Conservation (phyloP, 1,284 basidiomycete genomes). For the Naganishia albida region DNA sequence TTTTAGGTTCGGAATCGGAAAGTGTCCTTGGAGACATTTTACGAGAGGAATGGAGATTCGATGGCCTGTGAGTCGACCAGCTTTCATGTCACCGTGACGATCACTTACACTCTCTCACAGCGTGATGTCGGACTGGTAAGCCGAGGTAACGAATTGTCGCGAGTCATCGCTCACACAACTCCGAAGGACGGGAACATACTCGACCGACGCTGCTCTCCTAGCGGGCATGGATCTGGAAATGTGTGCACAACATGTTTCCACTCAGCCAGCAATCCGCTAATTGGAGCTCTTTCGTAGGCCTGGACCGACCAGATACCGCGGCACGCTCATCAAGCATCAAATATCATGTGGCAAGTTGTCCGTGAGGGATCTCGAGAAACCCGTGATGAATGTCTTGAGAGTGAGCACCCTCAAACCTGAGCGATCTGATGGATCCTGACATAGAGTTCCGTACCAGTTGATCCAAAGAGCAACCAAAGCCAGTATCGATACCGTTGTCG, state of each 20-base stretch:
- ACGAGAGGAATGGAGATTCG: constrained; percentile 67
- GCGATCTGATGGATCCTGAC: background rate
- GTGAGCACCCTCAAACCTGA: background rate
- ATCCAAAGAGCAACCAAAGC: constrained; percentile 65
- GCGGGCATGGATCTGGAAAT: constrained; percentile 73
- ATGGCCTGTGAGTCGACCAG: constrained; percentile 50
- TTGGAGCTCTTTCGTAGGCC: background rate
- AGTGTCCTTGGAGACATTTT: constrained; percentile 62
- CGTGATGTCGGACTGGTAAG: constrained; percentile 68
- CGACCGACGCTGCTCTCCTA: constrained; percentile 65
- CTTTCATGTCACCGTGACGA: too few relatives aligned
- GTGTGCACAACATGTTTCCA: constrained; percentile 39
- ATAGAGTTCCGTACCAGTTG: constrained; percentile 45
- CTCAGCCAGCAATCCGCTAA: too few relatives aligned
- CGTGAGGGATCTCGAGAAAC: constrained; percentile 64
- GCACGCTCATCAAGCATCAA: constrained; percentile 61
- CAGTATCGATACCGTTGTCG: constrained; percentile 71
- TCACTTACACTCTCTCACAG: too few relatives aligned
- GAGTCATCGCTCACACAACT: constrained; percentile 53
- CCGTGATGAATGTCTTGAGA: constrained; percentile 54
- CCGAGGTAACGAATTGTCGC: background rate
- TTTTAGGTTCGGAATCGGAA: constrained; percentile 61
- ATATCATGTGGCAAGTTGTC: constrained; percentile 68
- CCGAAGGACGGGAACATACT: constrained; percentile 61
- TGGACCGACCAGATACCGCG: constrained; percentile 39